Evolutionary conservation across 495 filamentous ascomycete genomes (phyloP).

Genomic region (Penicillium diatomitis): DNA sequence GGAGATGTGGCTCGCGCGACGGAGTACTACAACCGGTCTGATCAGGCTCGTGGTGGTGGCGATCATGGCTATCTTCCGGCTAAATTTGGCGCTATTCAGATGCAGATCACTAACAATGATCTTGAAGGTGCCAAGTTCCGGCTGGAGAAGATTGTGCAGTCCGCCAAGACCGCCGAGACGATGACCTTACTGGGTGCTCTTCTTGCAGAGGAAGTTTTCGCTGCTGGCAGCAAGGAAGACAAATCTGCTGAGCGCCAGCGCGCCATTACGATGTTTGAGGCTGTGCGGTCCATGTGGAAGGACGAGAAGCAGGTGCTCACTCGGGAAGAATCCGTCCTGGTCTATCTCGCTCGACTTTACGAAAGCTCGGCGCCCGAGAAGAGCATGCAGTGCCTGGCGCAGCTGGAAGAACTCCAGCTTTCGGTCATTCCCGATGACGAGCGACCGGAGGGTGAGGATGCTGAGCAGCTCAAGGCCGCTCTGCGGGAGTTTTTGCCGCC

Average conservation of each 20-base stretch:
- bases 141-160: constrained; percentile 85
- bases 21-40: constrained; percentile 79
- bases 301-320: constrained; percentile 71
- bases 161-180: constrained; percentile 77
- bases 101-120: constrained; percentile 75
- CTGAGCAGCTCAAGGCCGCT: constrained; percentile 45
- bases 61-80: constrained; percentile 86
- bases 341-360: constrained; percentile 87
- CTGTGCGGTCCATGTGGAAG: constrained; percentile 84
- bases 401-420: constrained; percentile 80
- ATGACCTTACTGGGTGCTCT: constrained; percentile 84
- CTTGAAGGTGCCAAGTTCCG: constrained; percentile 86
- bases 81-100: constrained; percentile 85
- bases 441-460: constrained; percentile 55
- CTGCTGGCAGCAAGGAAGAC: constrained; percentile 71
- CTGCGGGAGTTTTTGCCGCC: constrained; percentile 72
- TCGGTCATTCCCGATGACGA: constrained; percentile 62
- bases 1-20: constrained; percentile 56
- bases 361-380: constrained; percentile 79
- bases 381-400: constrained; percentile 79
- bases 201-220: constrained; percentile 88
- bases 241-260: constrained; percentile 74
- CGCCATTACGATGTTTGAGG: constrained; percentile 71
- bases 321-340: constrained; percentile 77
- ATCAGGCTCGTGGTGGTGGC: constrained; percentile 76